Evolutionary conservation across 2,329 filamentous ascomycete genomes (phyloP), one percentile per base, ranked within the genome.

Genomic region (Aspergillus pseudonomiae): DNA sequence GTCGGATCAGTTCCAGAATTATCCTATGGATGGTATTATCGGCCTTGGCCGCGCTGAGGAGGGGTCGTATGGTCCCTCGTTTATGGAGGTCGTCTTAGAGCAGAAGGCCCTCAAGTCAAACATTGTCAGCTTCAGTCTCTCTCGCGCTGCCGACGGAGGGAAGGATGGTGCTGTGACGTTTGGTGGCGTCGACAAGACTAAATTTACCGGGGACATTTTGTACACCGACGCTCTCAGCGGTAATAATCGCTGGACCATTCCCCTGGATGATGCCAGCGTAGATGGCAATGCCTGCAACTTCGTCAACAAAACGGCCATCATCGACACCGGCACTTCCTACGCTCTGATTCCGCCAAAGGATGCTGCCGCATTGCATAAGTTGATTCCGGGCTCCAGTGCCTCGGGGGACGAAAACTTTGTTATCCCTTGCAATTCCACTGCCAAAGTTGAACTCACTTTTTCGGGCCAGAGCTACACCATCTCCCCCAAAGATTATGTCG

Each of bases 21-120:
- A 94, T 70, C 90, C 92, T 1, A 93, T 96, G 77, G 93, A 97
- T 75, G 93, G 93, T 28, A 96, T 97, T 56, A 80, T 97, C 3
- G 93, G 93, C 4, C 80, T 96, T 28, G 90, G 91, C 19, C 88
- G 89, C 70, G 85, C 84, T 65, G 80, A 83, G 12, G 85, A 85
- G 3, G 81, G 80, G 41, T 84, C 75, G 3, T 74, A 81, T 63
- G 73, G 73, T 4, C 86, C 90, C 24, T 91, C 88, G 52, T 89
- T 95, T 69, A 82, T 95, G 74, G 82, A 89, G 45, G 80, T 84
- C 2, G 78, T 96, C 52, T 80, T 82, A 19, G 71, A 84, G 1
- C 81, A 85, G n/a, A 83, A 85, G 26, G 71, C 85, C 24, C 80
- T 95, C 50, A 71, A 79, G n/a, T 75, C 85, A 6, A 93, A 91